Evolutionary conservation across 192 early-diverging fungal genomes (phyloP).

Genomic region (Coemansia sp.): DNA sequence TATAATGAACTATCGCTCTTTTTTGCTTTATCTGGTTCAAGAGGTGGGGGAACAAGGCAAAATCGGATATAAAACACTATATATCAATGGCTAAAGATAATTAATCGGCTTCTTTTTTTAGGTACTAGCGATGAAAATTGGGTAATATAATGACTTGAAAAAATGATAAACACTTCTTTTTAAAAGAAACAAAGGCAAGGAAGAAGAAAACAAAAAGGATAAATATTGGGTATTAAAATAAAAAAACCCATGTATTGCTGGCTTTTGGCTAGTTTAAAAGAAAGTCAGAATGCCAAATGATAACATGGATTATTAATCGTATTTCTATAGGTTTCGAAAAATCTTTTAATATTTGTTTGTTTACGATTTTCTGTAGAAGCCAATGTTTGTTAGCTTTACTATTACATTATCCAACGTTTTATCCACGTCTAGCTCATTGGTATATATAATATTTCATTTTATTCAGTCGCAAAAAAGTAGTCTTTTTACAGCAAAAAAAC

Average conservation of each 20-base stretch:
- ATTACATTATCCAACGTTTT: not conserved
- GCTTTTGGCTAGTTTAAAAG: not conserved
- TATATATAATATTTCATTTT: not conserved
- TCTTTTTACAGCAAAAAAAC: not conserved
- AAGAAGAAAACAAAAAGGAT: not conserved
- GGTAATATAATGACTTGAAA: no score
- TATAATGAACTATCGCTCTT: not conserved
- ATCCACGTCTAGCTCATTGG: no score
- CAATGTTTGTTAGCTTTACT: not conserved
- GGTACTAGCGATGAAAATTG: no score
- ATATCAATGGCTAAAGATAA: not conserved
- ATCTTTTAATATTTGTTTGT: not conserved
- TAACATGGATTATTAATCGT: not conserved
- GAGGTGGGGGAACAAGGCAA: no score
- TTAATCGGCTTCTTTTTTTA: no score
- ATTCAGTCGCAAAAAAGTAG: not conserved
- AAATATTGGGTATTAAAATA: not conserved
- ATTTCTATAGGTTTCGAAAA: not conserved
- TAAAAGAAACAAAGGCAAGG: not conserved
- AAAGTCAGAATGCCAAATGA: no score
- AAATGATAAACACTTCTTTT: no score
- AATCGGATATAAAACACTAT: conserved; percentile 2
- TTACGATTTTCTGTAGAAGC: not conserved
- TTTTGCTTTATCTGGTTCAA: no score
- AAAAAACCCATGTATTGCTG: not conserved